phyloP scores from a whole-genome alignment of 192 early-diverging fungal species.

The Mortierella alpina region DNA sequence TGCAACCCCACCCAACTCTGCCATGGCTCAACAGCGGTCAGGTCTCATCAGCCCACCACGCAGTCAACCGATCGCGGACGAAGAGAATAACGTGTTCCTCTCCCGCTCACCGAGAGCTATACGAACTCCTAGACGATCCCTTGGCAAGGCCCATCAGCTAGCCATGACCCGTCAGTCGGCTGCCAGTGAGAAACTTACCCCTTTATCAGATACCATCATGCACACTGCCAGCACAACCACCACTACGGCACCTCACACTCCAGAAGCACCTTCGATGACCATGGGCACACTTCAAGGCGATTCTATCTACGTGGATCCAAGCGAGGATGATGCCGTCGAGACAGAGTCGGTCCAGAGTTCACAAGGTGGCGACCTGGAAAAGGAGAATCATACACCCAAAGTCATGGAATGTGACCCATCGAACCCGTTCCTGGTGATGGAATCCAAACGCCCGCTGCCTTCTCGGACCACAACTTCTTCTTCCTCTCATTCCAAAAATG shows the following conservation, averaged over 20 bases:
- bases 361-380: conserved; percentile 10
- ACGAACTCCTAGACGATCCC: conserved; percentile 16
- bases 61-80: conserved; percentile 19
- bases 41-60: conserved; percentile 8
- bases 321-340: conserved; percentile 33
- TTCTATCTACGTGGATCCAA: neutral
- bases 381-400: conserved; percentile 44
- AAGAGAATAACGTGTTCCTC: conserved; percentile 28
- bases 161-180: neutral
- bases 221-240: too few relatives aligned
- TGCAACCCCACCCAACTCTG: conserved; percentile 13
- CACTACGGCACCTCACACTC: too few relatives aligned
- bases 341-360: conserved; percentile 29
- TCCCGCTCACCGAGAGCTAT: conserved; percentile 21
- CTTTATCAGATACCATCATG: neutral
- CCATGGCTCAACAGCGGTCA: neutral
- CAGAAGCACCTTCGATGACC: too few relatives aligned
- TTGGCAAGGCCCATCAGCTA: neutral
- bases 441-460: neutral
- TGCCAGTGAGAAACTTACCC: neutral
- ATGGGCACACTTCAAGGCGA: neutral
- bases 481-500: conserved; percentile 7
- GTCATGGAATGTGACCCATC: conserved; percentile 1
- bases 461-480: neutral
- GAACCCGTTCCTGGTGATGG: conserved; percentile 22